phyloP scores from a whole-genome alignment of 805 yeast species.

The Scheffersomyces stipitis region DNA sequence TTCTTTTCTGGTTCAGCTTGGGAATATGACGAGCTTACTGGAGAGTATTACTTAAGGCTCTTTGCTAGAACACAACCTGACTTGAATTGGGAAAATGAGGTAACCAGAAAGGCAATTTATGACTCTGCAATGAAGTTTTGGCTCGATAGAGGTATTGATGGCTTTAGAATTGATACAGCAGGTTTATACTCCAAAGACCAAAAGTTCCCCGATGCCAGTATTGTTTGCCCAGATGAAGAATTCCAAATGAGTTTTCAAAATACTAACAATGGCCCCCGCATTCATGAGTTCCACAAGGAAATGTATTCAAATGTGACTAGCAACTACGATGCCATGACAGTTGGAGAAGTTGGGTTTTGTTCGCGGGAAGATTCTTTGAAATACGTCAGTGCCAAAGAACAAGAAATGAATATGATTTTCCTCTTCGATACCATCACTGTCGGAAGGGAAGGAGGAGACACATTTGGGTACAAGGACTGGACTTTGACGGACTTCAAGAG shows the following conservation, averaged over 20 bases:
- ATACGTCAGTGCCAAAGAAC: conserved; percentile 40
- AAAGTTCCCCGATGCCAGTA: conserved; percentile 48
- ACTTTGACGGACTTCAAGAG: conserved; percentile 40
- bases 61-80: conserved; percentile 59
- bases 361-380: conserved; percentile 40
- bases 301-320: conserved; percentile 43
- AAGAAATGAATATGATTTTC: conserved; percentile 39
- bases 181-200: conserved; percentile 51
- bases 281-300: conserved; percentile 58
- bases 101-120: conserved; percentile 38
- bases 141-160: conserved; percentile 57
- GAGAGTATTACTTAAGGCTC: conserved; percentile 54
- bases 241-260: conserved; percentile 36
- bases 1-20: conserved; percentile 56
- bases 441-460: conserved; percentile 34
- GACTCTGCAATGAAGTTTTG: conserved; percentile 50
- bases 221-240: conserved; percentile 38
- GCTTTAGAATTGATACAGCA: conserved; percentile 59
- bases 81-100: conserved; percentile 58
- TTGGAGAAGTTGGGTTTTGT: conserved; percentile 53
- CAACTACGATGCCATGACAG: conserved; percentile 53
- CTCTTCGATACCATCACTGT: conserved; percentile 31
- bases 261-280: conserved; percentile 50
- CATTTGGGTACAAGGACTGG: conserved; percentile 34
- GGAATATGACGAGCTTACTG: conserved; percentile 52